Percentiles rank a stretch among this genome's conserved stretches.
phyloP scores from a whole-genome alignment of 75 land plant species.

The Gnetum montanum region DNA sequence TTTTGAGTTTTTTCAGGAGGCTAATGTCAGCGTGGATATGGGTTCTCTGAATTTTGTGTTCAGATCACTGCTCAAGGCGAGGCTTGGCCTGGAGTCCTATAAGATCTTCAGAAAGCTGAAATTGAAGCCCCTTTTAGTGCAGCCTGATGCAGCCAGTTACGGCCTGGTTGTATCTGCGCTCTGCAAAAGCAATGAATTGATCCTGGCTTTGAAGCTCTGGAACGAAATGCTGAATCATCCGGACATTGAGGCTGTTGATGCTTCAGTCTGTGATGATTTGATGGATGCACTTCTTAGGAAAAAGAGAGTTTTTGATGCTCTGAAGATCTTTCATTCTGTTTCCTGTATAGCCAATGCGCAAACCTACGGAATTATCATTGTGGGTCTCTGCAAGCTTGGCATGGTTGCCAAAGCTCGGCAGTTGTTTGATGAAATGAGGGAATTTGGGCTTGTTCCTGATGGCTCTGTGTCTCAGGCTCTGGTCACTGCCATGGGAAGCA shows the following conservation, averaged over 20 bases:
- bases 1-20: slow-evolving; percentile 23
- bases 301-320: slow-evolving; percentile 23
- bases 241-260: slow-evolving; percentile 16
- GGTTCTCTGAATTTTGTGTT: slow-evolving; percentile 29
- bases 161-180: slow-evolving; percentile 25
- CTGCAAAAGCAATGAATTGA: slow-evolving; percentile 29
- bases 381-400: slow-evolving; percentile 32
- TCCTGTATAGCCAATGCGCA: neutral
- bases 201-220: slow-evolving; percentile 40
- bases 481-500: slow-evolving; percentile 25
- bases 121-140: slow-evolving; percentile 15
- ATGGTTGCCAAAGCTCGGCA: slow-evolving; percentile 10
- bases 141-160: slow-evolving; percentile 27
- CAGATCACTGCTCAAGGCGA: slow-evolving; percentile 12
- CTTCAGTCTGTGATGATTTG: slow-evolving; percentile 19
- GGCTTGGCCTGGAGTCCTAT: slow-evolving; percentile 32
- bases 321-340: slow-evolving; percentile 21
- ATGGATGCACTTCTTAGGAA: slow-evolving; percentile 28
- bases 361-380: slow-evolving; percentile 32
- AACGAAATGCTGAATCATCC: slow-evolving; percentile 41
- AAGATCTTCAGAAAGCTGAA: slow-evolving; percentile 4
- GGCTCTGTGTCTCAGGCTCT: slow-evolving; percentile 11
- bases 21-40: slow-evolving; percentile 10
- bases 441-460: slow-evolving; percentile 35
- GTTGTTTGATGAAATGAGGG: slow-evolving; percentile 34